A percentile compares a stretch with the other conserved stretches of the same genome.
These are phyloP conservation scores for Cladosporium phlei DNA, from an alignment of 2,329 filamentous ascomycete species.

Conservation along the genomic window DNA sequence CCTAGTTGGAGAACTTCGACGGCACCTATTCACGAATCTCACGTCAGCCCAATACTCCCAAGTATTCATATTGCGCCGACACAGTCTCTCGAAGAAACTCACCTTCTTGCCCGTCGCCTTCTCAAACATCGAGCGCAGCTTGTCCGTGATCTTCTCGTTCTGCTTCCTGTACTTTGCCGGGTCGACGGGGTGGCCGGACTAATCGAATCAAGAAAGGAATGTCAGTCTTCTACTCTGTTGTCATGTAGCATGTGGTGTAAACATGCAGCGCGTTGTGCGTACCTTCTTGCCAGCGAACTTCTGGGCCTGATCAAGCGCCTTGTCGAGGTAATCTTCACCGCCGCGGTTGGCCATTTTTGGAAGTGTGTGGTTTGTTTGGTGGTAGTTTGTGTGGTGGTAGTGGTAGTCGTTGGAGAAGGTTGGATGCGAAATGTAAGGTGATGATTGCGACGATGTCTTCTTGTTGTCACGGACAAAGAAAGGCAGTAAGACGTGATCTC, in stretches of 20 bases:
- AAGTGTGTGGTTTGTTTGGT: not conserved
- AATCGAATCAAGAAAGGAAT: not conserved
- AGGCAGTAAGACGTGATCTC: too few relatives aligned
- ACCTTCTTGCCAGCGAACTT: conserved; percentile 17
- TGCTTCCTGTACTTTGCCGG: conserved; percentile 24
- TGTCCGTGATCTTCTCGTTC: conserved; percentile 34
- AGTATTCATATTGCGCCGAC: too few relatives aligned
- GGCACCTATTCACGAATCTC: not conserved
- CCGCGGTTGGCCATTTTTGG: conserved; percentile 1
- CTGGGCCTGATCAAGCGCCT: conserved; percentile 21
- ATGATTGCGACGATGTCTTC: too few relatives aligned
- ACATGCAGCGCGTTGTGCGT: too few relatives aligned
- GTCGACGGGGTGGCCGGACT: conserved; percentile 23
- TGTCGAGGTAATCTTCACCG: conserved; percentile 28
- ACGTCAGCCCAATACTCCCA: not conserved
- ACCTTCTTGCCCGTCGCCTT: conserved; percentile 32
- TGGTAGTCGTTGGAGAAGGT: too few relatives aligned
- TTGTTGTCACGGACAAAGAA: too few relatives aligned
- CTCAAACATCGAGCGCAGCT: conserved; percentile 27
- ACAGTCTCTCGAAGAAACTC: not conserved
- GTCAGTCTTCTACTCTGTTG: too few relatives aligned
- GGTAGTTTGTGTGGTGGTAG: not conserved
- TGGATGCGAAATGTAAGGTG: too few relatives aligned
- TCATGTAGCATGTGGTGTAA: too few relatives aligned
- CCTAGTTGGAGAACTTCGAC: conserved; percentile 11